phyloP scores from a whole-genome alignment of 148 eudicot genomes.

The Vaccinium corymbosum region DNA sequence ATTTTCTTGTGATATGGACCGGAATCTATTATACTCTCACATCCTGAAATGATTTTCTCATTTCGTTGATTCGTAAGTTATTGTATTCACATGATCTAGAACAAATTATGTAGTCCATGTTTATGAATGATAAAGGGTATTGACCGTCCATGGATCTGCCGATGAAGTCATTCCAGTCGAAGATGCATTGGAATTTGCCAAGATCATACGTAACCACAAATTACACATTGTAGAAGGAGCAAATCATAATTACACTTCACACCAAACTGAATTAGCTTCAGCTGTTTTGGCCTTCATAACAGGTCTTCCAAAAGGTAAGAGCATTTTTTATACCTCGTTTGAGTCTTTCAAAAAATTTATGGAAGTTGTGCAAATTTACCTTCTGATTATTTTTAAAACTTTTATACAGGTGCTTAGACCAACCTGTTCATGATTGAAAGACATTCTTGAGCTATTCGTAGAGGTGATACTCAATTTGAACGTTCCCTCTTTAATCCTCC shows the following conservation, averaged over 20 bases:
- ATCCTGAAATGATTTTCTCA: background rate
- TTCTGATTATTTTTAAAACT: background rate
- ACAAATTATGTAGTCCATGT: background rate
- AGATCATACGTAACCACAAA: constrained; percentile 71
- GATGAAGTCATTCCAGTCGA: constrained; percentile 67
- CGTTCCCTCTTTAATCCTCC: background rate
- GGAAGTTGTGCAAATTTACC: background rate
- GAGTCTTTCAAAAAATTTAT: background rate
- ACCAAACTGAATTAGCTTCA: constrained; percentile 49
- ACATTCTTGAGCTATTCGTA: background rate
- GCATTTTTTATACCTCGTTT: background rate
- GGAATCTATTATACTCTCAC: background rate
- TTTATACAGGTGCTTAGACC: constrained; percentile 8
- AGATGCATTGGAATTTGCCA: constrained; percentile 70
- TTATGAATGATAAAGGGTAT: constrained; percentile 42
- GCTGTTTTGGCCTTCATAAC: constrained; percentile 61
- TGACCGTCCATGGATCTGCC: constrained; percentile 79
- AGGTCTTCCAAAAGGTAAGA: constrained; percentile 33
- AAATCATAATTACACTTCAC: constrained; percentile 55
- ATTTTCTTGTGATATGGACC: background rate
- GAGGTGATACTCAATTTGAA: background rate
- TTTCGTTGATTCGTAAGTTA: background rate
- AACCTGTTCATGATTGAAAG: constrained; percentile 9
- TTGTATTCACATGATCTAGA: background rate
- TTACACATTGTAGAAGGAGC: constrained; percentile 65